Evolutionary conservation across 2,329 filamentous ascomycete species (phyloP), one percentile per base, ranked within the genome.

Genomic region (Clonostachys rosea): DNA sequence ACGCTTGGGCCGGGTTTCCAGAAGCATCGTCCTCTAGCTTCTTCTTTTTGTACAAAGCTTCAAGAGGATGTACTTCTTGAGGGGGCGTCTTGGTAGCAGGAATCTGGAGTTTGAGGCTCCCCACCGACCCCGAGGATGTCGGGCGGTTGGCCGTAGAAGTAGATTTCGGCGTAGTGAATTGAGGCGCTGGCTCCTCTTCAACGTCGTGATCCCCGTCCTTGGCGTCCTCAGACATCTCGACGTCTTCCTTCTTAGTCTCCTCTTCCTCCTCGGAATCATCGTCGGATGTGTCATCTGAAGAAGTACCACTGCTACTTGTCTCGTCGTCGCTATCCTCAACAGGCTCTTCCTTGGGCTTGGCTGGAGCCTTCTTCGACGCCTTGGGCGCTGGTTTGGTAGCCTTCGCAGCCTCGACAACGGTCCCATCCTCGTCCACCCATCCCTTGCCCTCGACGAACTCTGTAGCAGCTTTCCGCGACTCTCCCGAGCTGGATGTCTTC

Each of bases 41-140:
- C 33, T 80, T 67, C 5, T 82, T 82, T 69, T 96, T 97, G 76
- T 95, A 99, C 3, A 97, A 78, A 1, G 90, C 90, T 70, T 97
- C 91, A 2, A 97, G 77, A 1, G 94, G 92, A 56, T 97, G 92
- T 1, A 96, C 72, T 51, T 77, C 73, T 39, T 39, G 14, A 44
- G 67, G 63, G 1, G 76, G 70, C 6, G 72, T 71, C 46, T 65
- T 51, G 17, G 73, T 68, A 30, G 65, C 68, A 14, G 76, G 75
- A 47, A 81, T 79, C 56, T 75, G 76, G 62, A 84, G 79, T 24
- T 72, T 76, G 40, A 84, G 64, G 55, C 68, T 73, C 49, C 66
- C 71, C 34, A 69, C 59, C 11, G 76, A 79, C 42, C 71, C 63
- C 5, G 78, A 74, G 2, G 78, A 81, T 51, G 71, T 72, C 20